Percentiles rank a stretch among this genome's conserved stretches.
Evolutionary conservation across 2,329 filamentous ascomycete species (phyloP).

Genomic region (Rosellinia necatrix): DNA sequence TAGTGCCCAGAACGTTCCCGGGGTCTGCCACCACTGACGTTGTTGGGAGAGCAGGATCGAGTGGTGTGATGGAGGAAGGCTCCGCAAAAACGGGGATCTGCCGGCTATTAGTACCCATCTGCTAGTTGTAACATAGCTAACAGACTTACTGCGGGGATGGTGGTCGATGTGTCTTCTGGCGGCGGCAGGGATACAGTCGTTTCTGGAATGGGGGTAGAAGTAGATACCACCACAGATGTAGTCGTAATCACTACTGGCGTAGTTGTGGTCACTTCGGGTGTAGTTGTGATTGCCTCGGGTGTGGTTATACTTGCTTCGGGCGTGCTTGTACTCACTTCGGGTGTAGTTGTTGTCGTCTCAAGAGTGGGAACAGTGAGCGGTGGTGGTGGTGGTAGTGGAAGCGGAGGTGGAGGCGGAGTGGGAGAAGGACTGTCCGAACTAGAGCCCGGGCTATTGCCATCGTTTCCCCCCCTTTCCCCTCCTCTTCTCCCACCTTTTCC

Average conservation of each 20-base stretch:
- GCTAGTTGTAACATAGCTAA: neutral
- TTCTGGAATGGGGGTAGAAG: conserved; percentile 1
- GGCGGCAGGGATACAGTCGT: neutral
- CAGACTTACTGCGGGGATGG: conserved; percentile 1
- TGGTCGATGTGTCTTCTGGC: neutral
- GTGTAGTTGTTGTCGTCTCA: conserved; percentile 4
- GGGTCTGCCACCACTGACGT: neutral
- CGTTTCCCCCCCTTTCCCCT: neutral
- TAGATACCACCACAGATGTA: conserved; percentile 2
- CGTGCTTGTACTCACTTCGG: no score
- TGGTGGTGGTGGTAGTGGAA: neutral
- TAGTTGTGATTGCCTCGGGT: no score
- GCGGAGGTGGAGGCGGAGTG: neutral
- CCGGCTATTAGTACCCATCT: neutral
- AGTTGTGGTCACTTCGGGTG: no score
- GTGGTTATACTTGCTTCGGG: no score
- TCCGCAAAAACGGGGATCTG: neutral
- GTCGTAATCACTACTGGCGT: neutral
- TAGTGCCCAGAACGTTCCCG: neutral
- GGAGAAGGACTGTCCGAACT: neutral
- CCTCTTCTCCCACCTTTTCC: neutral
- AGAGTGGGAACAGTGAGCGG: neutral
- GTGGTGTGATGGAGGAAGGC: neutral
- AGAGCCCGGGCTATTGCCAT: neutral
- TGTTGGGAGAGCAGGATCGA: neutral